Evolutionary conservation across 371 early-diverging fungal species (phyloP).

Genomic region (Synchytrium microbalum): DNA sequence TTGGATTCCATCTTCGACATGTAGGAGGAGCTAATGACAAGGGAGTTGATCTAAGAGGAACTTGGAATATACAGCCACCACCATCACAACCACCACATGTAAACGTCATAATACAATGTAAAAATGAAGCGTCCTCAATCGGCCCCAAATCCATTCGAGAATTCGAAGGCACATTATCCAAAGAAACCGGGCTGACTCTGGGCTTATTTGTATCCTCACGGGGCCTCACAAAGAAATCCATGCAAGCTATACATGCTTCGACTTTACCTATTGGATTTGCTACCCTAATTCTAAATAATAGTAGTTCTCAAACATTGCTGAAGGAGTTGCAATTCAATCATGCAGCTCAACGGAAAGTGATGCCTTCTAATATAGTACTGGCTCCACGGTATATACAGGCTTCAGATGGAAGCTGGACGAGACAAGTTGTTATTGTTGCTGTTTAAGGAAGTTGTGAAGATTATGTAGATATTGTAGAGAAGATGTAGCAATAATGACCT

Average conservation of each 20-base stretch:
- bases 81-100: background rate
- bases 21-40: conserved; percentile 24
- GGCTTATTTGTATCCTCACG: conserved; percentile 13
- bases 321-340: background rate
- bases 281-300: background rate
- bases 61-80: conserved; percentile 9
- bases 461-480: too few species aligned
- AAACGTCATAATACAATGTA: conserved; percentile 23
- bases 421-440: background rate
- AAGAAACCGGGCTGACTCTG: conserved; percentile 14
- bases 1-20: conserved; percentile 8
- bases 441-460: too few species aligned
- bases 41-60: conserved; percentile 25
- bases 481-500: too few species aligned
- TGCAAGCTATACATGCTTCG: conserved; percentile 7
- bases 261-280: conserved; percentile 14
- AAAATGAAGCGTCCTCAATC: conserved; percentile 10
- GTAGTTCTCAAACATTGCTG: too few species aligned
- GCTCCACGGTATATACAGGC: background rate
- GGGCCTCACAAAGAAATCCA: conserved; percentile 14
- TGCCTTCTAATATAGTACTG: background rate
- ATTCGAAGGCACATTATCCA: conserved; percentile 17
- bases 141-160: conserved; percentile 21
- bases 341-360: background rate
- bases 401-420: background rate